A percentile compares a stretch with the other conserved stretches of the same genome.
phyloP scores from a whole-genome alignment of 2,329 filamentous ascomycete species.

The Fusarium nanum region DNA sequence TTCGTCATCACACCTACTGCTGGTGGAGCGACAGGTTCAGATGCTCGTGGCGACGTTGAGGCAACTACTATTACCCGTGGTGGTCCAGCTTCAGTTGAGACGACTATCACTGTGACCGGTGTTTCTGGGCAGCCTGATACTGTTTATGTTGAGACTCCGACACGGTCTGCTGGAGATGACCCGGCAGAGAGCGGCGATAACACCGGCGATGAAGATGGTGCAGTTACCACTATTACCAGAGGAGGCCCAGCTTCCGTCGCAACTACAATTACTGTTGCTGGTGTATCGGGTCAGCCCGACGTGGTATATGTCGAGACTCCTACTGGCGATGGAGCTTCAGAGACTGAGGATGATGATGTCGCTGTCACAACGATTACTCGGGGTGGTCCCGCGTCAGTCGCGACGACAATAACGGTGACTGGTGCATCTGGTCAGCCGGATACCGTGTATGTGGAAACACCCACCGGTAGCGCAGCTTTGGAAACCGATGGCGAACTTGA shows the following conservation, averaged over 20 bases:
- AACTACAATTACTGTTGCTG: too few species aligned
- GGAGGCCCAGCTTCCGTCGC: too few species aligned
- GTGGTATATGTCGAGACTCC: too few species aligned
- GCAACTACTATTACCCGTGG: neutral
- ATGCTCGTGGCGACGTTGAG: neutral
- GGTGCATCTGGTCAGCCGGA: slow-evolving; percentile 2
- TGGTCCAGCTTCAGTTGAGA: neutral
- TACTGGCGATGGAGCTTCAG: too few species aligned
- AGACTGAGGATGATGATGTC: too few species aligned
- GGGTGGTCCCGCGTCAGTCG: neutral
- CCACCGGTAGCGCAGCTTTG: neutral
- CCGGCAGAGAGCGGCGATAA: too few species aligned
- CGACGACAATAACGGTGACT: neutral
- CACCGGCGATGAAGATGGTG: rapidly evolving
- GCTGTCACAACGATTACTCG: neutral
- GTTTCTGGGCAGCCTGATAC: slow-evolving; percentile 2
- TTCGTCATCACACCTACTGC: slow-evolving; percentile 11
- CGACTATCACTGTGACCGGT: neutral
- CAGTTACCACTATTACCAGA: neutral
- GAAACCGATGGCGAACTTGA: neutral
- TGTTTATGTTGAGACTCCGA: neutral
- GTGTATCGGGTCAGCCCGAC: too few species aligned
- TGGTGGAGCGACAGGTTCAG: neutral
- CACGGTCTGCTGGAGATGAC: too few species aligned
- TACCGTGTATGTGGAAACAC: slow-evolving; percentile 1